Evolutionary conservation across 2,329 filamentous ascomycete genomes (phyloP).

Genomic region (Mycosphaerella sp.): DNA sequence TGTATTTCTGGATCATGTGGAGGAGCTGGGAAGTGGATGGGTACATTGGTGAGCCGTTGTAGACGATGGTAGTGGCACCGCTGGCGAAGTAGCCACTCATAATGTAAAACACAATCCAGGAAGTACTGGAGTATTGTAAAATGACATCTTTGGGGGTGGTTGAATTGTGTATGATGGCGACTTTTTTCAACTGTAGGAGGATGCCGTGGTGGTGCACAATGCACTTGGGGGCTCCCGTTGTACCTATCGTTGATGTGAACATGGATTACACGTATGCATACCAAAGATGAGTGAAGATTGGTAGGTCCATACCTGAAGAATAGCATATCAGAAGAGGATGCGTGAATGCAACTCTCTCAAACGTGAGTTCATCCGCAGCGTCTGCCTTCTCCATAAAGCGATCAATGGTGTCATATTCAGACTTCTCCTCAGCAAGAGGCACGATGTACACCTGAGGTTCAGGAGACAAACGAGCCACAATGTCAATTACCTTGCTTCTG

Average conservation of each 20-base stretch:
- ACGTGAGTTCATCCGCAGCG: conserved; percentile 32
- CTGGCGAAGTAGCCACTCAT: conserved; percentile 19
- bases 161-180: conserved; percentile 41
- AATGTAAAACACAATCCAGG: conserved; percentile 45
- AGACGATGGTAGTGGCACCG: conserved; percentile 40
- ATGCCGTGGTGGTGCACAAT: conserved; percentile 41
- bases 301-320: conserved; percentile 30
- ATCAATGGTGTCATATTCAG: conserved; percentile 26
- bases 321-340: conserved; percentile 43
- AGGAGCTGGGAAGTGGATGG: conserved; percentile 37
- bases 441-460: conserved; percentile 29
- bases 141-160: conserved; percentile 38
- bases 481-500: conserved; percentile 31
- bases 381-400: conserved; percentile 34
- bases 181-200: conserved; percentile 42
- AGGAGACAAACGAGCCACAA: conserved; percentile 29
- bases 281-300: neutral
- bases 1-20: conserved; percentile 35
- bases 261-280: conserved; percentile 12
- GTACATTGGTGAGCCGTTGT: conserved; percentile 42
- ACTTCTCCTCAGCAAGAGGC: conserved; percentile 22
- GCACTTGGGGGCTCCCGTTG: conserved; percentile 42
- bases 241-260: conserved; percentile 24
- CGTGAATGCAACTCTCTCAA: conserved; percentile 38
- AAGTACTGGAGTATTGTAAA: conserved; percentile 44